These are phyloP conservation scores for Austroboletus niveus DNA, from an alignment of 1,284 basidiomycete genomes.

Conservation along the genomic window DNA sequence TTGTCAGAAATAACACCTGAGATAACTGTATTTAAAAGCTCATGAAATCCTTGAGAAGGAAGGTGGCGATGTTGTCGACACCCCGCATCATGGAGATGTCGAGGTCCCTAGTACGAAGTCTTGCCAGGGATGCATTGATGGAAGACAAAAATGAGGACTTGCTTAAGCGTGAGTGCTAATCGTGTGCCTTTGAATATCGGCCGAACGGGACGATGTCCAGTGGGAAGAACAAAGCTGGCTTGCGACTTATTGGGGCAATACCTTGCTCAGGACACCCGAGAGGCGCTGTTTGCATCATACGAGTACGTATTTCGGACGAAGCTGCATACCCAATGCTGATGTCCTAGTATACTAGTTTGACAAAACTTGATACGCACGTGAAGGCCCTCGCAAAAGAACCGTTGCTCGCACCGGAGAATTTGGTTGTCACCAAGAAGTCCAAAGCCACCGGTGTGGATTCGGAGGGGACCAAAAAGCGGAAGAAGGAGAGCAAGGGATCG, in stretches of 20 bases:
- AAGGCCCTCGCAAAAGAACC: constrained; percentile 45
- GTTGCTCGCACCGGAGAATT: constrained; percentile 30
- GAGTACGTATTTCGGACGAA: constrained; percentile 51
- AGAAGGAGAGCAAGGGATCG: constrained; percentile 54
- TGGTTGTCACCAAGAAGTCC: constrained; percentile 32
- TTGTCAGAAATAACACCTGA: constrained; percentile 62
- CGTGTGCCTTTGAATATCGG: neutral
- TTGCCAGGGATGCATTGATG: constrained; percentile 75
- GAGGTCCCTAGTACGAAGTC: constrained; percentile 51
- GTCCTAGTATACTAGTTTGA: constrained; percentile 46
- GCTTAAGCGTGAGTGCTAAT: constrained; percentile 50
- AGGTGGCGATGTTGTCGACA: constrained; percentile 52
- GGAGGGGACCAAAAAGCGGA: constrained; percentile 51
- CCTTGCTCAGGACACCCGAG: constrained; percentile 47
- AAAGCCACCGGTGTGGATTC: constrained; percentile 24
- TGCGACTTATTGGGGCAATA: constrained; percentile 76
- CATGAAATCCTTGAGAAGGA: constrained; percentile 55
- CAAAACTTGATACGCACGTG: constrained; percentile 53
- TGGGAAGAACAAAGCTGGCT: constrained; percentile 57
- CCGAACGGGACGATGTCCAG: constrained; percentile 37
- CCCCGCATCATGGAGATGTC: constrained; percentile 51
- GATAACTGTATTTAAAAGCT: constrained; percentile 61
- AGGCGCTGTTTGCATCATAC: constrained; percentile 54
- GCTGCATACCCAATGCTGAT: neutral
- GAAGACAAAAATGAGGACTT: constrained; percentile 67